Percentiles rank a stretch among this genome's conserved stretches.
Conservation (phyloP, 1,284 basidiomycete genomes). For the Ganoderma lingzhi region DNA sequence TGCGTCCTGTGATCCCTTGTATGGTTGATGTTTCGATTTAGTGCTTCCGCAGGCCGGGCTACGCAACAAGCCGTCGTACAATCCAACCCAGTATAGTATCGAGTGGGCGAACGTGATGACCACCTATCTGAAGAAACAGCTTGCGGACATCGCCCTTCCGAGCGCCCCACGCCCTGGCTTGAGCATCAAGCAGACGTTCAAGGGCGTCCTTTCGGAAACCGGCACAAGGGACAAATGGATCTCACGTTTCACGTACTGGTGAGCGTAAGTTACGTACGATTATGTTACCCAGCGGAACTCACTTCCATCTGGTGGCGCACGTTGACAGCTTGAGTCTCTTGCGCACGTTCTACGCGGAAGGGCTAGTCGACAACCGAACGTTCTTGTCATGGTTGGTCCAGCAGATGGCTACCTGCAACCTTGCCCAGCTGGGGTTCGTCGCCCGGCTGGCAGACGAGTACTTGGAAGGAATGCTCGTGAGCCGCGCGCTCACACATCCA, state of each 20-base stretch:
- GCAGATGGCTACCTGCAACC: conserved; percentile 77
- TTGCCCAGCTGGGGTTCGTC: conserved; percentile 88
- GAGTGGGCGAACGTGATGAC: conserved; percentile 92
- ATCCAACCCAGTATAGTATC: conserved; percentile 84
- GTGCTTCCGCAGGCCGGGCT: conserved; percentile 61
- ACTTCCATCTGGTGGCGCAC: conserved; percentile 5
- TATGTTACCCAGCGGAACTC: conserved; percentile 7
- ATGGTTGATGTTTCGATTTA: not conserved
- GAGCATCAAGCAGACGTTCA: conserved; percentile 83
- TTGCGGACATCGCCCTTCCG: conserved; percentile 85
- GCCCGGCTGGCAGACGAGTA: conserved; percentile 83
- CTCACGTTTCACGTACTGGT: conserved; percentile 85
- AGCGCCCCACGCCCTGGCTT: conserved; percentile 76
- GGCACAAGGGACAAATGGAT: conserved; percentile 82
- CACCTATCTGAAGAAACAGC: conserved; percentile 90
- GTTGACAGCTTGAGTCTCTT: conserved; percentile 72
- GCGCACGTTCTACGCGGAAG: conserved; percentile 81
- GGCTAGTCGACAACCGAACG: conserved; percentile 83
- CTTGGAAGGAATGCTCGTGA: conserved; percentile 73
- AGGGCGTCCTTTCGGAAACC: conserved; percentile 75
- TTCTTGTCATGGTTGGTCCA: conserved; percentile 89
- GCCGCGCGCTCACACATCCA: conserved; percentile 69
- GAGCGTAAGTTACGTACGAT: conserved; percentile 30
- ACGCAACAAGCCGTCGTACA: conserved; percentile 76
- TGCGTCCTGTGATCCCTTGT: conserved; percentile 44